Conservation (phyloP, 345 rosid species). For the Gossypium stocksii region DNA sequence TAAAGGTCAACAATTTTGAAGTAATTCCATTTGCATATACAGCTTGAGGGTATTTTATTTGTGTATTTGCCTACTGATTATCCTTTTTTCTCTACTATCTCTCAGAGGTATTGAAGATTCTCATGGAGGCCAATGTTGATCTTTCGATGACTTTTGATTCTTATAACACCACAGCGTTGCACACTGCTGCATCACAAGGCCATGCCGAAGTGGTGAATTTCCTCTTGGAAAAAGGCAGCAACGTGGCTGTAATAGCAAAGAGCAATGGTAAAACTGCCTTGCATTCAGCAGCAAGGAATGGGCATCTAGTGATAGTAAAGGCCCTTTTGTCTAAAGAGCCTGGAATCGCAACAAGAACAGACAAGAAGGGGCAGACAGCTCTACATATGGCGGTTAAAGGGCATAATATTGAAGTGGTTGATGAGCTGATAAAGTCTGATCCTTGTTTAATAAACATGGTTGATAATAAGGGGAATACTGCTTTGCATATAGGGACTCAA, state of each 20-base stretch:
- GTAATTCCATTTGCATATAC: background rate
- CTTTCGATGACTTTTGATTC: constrained; percentile 72
- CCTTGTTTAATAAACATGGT: constrained; percentile 52
- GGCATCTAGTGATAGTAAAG: constrained; percentile 69
- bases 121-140: constrained; percentile 59
- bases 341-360: constrained; percentile 47
- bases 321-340: constrained; percentile 55
- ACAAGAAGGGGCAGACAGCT: constrained; percentile 83
- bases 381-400: constrained; percentile 98
- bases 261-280: constrained; percentile 76
- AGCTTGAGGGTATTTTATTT: background rate
- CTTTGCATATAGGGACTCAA: constrained; percentile 73
- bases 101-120: constrained; percentile 59
- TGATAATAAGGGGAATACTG: constrained; percentile 74
- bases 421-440: constrained; percentile 46
- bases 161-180: constrained; percentile 71
- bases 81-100: constrained; percentile 12
- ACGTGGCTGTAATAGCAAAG: constrained; percentile 51
- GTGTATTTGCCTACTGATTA: constrained; percentile 3
- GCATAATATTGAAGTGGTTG: constrained; percentile 50
- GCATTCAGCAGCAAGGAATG: constrained; percentile 88
- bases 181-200: constrained; percentile 81
- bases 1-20: background rate
- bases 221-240: constrained; percentile 56
- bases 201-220: constrained; percentile 60